phyloP scores from a whole-genome alignment of 2,329 filamentous ascomycete genomes.

The Atkinsonella hypoxylon region DNA sequence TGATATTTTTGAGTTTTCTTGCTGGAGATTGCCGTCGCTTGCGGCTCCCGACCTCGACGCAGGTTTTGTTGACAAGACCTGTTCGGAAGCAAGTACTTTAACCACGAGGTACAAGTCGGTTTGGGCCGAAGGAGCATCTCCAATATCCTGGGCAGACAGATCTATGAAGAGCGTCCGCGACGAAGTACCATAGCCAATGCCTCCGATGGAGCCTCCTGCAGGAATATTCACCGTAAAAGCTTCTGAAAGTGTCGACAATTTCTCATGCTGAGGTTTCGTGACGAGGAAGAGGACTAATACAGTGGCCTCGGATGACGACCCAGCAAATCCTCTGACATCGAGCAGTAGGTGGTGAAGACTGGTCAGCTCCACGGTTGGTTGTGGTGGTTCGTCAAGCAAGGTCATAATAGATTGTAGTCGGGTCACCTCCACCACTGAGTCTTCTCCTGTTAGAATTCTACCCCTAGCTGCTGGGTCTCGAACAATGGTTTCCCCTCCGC shows the following conservation, averaged over 20 bases:
- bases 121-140: constrained; percentile 48
- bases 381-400: constrained; percentile 72
- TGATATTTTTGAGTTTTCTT: constrained; percentile 34
- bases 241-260: constrained; percentile 63
- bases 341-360: constrained; percentile 72
- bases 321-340: constrained; percentile 72
- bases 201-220: constrained; percentile 57
- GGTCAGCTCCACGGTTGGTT: constrained; percentile 52
- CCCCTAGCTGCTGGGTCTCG: constrained; percentile 75
- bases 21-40: constrained; percentile 27
- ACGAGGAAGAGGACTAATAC: constrained; percentile 70
- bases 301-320: constrained; percentile 62
- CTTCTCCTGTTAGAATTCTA: constrained; percentile 77
- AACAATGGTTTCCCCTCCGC: constrained; percentile 89
- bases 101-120: constrained; percentile 74
- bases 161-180: constrained; percentile 83
- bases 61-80: constrained; percentile 33
- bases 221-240: constrained; percentile 70
- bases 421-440: constrained; percentile 85
- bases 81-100: constrained; percentile 55
- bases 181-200: constrained; percentile 50
- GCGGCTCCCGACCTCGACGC: constrained; percentile 39
- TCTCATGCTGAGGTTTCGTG: constrained; percentile 52
- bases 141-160: constrained; percentile 63
- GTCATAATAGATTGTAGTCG: constrained; percentile 94